phyloP scores from a whole-genome alignment of 306 rosid species.

The Cyamopsis tetragonoloba region DNA sequence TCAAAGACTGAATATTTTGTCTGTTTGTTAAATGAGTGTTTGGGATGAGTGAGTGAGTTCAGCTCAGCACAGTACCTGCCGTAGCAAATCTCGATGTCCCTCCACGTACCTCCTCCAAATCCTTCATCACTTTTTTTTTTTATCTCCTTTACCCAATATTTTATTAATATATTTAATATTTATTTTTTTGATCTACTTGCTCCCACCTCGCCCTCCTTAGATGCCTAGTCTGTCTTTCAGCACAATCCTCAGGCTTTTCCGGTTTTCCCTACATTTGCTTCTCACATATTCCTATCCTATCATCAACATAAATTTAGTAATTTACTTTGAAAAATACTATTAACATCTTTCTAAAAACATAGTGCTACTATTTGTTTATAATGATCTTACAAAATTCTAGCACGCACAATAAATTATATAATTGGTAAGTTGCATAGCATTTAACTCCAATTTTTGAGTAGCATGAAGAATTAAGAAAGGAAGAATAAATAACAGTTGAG shows the following conservation, averaged over 20 bases:
- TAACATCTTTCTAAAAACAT: no score
- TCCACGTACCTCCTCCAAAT: slow-evolving; percentile 38
- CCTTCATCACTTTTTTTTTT: slow-evolving; percentile 26
- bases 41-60: slow-evolving; percentile 23
- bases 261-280: slow-evolving; percentile 17
- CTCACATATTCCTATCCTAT: background rate
- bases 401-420: no score
- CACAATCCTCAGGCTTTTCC: slow-evolving; percentile 16
- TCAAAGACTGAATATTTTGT: slow-evolving; percentile 49
- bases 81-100: slow-evolving; percentile 52
- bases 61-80: slow-evolving; percentile 16
- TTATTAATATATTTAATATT: slow-evolving; percentile 6
- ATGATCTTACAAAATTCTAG: no score
- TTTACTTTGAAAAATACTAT: no score
- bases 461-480: no score
- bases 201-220: slow-evolving; percentile 18
- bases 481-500: no score
- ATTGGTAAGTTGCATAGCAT: no score
- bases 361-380: no score
- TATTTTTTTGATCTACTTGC: slow-evolving; percentile 32
- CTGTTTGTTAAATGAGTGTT: slow-evolving; percentile 24
- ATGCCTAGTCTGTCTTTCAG: slow-evolving; percentile 23
- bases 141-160: no score
- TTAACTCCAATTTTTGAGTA: no score
- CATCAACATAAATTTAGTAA: no score